A percentile compares a stretch with the other conserved stretches of the same genome.
Conservation (phyloP, 169 alveolate species). For the Eimeria maxima region DNA sequence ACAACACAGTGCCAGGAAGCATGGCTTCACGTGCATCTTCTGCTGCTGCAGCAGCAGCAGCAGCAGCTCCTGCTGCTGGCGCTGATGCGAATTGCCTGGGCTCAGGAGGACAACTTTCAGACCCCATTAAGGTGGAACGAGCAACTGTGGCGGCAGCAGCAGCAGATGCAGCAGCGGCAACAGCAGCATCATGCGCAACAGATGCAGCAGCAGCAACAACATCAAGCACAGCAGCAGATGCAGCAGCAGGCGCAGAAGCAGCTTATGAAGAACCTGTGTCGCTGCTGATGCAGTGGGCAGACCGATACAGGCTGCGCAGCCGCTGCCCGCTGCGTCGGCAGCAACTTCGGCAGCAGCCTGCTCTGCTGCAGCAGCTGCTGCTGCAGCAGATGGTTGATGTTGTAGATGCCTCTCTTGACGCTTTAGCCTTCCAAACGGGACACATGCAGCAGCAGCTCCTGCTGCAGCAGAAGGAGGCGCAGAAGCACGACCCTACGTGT, state of each 20-base stretch:
- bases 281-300: conserved; percentile 30
- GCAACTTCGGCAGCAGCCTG: conserved; percentile 17
- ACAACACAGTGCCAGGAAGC: no score
- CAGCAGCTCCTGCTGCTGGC: not conserved
- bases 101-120: not conserved
- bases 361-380: conserved; percentile 29
- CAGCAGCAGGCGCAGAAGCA: not conserved
- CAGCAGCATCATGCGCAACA: no score
- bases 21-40: not conserved
- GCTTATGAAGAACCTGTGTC: not conserved
- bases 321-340: conserved; percentile 51
- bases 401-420: conserved; percentile 47
- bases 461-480: no score
- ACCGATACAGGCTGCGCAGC: conserved; percentile 20
- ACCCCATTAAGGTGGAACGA: not conserved
- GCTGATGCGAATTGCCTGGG: not conserved
- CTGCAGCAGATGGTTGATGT: conserved; percentile 3
- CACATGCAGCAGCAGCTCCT: no score
- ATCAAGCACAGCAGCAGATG: conserved; percentile 5
- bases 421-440: conserved; percentile 17
- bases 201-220: not conserved
- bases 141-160: no score
- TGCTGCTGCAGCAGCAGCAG: not conserved
- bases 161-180: no score
- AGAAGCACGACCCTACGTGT: no score